Conservation (phyloP, 306 rosid species). For the Alnus glutinosa region DNA sequence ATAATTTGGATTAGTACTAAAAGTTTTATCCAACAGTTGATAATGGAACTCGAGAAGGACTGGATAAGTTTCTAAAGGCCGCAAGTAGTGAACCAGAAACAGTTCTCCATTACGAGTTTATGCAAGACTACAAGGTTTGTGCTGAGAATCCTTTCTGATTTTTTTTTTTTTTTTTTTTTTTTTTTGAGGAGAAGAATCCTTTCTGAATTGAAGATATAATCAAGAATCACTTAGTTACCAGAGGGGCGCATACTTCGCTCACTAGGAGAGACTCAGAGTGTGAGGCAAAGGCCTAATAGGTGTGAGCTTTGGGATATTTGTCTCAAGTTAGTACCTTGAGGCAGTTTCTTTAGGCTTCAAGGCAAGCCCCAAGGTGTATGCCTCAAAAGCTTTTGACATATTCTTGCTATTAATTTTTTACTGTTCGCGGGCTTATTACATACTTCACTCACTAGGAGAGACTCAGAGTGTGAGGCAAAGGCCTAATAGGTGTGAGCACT, state of each 20-base stretch:
- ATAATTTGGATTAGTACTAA: conserved; percentile 15
- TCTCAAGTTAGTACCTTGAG: not conserved
- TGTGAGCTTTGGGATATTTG: not conserved
- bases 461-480: not conserved
- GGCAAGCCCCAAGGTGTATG: not conserved
- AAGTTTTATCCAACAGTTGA: conserved; percentile 63
- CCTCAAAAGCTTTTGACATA: not conserved
- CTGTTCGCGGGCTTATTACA: too few species aligned
- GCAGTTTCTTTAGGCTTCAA: not conserved
- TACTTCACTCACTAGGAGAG: not conserved
- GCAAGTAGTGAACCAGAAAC: conserved; percentile 90
- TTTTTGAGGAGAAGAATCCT: not conserved
- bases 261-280: not conserved
- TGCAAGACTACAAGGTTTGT: conserved; percentile 97
- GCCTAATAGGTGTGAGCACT: not conserved
- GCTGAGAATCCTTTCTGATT: conserved; percentile 4
- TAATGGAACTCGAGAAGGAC: conserved; percentile 90
- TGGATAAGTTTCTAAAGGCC: conserved; percentile 92
- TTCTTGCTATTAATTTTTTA: not conserved
- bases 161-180: too few species aligned
- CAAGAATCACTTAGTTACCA: conserved; percentile 7
- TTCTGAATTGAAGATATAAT: conserved; percentile 9
- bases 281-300: not conserved
- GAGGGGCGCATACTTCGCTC: not conserved
- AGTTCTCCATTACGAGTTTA: conserved; percentile 96